phyloP scores from a whole-genome alignment of 768 basidiomycete species.

The Lyophyllum decastes region DNA sequence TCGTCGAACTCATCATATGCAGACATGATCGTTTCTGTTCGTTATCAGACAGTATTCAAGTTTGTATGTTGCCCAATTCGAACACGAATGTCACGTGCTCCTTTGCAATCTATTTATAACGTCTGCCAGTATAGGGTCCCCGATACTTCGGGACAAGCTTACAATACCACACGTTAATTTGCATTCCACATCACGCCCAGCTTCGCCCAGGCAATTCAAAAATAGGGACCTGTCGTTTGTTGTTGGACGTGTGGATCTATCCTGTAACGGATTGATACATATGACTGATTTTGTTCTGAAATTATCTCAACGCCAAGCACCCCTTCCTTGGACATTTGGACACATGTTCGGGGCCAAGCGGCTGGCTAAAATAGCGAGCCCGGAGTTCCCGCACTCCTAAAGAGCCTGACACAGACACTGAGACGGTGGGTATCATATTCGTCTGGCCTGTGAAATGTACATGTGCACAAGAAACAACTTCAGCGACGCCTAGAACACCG shows the following conservation, averaged over 20 bases:
- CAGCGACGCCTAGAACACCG: not conserved
- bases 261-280: constrained; percentile 10
- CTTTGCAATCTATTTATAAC: constrained; percentile 1
- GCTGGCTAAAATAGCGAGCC: constrained; percentile 9
- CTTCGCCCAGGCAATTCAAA: no score
- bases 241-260: constrained; percentile 10
- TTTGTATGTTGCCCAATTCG: no score
- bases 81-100: constrained; percentile 17
- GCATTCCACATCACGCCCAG: constrained; percentile 10
- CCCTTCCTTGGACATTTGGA: constrained; percentile 8
- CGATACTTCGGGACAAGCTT: not conserved
- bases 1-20: constrained; percentile 53
- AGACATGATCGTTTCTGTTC: constrained; percentile 26
- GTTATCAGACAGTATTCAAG: no score
- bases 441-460: constrained; percentile 3
- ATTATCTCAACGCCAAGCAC: constrained; percentile 17
- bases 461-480: constrained; percentile 6
- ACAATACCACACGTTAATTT: not conserved
- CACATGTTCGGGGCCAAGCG: constrained; percentile 22
- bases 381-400: constrained; percentile 6
- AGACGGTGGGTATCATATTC: constrained; percentile 7
- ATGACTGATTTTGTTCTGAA: constrained; percentile 12
- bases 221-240: constrained; percentile 12
- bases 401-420: not conserved
- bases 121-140: no score